These are phyloP conservation scores for Crithidia fasciculata DNA, from an alignment of 208 protist species.

Conservation along the genomic window DNA sequence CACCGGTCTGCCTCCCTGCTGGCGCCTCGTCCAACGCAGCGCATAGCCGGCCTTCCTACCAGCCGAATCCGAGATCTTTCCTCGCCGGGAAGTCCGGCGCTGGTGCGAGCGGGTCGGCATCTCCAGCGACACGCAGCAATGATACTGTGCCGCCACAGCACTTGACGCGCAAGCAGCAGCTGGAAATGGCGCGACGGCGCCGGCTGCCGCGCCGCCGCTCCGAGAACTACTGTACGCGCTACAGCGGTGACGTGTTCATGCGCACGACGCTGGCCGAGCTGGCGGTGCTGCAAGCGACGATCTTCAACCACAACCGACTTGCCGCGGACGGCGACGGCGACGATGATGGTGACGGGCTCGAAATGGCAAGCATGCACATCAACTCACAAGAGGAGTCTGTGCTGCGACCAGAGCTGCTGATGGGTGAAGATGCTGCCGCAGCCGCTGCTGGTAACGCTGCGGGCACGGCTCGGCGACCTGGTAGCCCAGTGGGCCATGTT, in stretches of 20 bases:
- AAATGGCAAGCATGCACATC: conserved; percentile 39
- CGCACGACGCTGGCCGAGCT: conserved; percentile 41
- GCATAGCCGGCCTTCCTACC: not conserved
- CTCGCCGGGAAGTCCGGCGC: too few species aligned
- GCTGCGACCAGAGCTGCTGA: conserved; percentile 44
- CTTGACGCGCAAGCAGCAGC: not conserved
- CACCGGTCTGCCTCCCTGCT: conserved; percentile 30
- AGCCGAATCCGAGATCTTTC: not conserved
- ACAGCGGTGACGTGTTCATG: conserved; percentile 50
- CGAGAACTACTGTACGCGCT: conserved; percentile 28
- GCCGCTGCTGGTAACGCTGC: too few species aligned
- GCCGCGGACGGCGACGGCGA: conserved; percentile 21
- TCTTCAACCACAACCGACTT: conserved; percentile 39
- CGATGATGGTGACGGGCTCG: conserved; percentile 6
- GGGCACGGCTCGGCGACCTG: too few species aligned
- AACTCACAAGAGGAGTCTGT: conserved; percentile 47
- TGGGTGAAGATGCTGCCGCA: not conserved
- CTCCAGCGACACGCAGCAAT: too few species aligned
- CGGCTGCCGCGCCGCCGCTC: not conserved
- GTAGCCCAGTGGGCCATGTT: too few species aligned
- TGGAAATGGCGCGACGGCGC: not conserved
- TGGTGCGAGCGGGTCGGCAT: too few species aligned
- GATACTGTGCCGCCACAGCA: not conserved
- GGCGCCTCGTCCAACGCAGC: not conserved
- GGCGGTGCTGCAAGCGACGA: conserved; percentile 39